Evolutionary conservation across 768 basidiomycete genomes (phyloP).

Genomic region (Obba rivulosa): DNA sequence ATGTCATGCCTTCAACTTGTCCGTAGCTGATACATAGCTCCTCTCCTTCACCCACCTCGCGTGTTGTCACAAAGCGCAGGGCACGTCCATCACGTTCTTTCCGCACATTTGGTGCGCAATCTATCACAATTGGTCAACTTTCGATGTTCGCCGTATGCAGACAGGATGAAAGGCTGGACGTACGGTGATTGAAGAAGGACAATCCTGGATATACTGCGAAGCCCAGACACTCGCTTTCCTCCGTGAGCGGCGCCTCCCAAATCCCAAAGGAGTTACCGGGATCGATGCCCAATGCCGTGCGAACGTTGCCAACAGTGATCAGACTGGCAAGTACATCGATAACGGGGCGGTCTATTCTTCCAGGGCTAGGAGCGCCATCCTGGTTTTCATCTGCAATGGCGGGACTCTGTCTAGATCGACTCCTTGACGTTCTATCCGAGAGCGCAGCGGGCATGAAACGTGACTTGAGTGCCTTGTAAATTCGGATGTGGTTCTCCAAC

Average conservation of each 20-base stretch:
- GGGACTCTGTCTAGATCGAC: neutral
- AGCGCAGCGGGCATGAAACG: constrained; percentile 7
- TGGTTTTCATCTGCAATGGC: too few species aligned
- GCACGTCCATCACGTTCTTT: constrained; percentile 41
- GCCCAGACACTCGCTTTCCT: constrained; percentile 49
- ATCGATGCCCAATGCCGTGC: constrained; percentile 53
- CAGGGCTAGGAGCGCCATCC: neutral
- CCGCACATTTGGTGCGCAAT: constrained; percentile 47
- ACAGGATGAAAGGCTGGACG: constrained; percentile 7
- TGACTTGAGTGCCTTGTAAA: constrained; percentile 45
- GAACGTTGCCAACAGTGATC: constrained; percentile 37
- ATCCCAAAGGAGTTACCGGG: constrained; percentile 67
- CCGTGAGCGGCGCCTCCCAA: constrained; percentile 45
- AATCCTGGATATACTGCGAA: constrained; percentile 58
- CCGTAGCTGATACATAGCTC: constrained; percentile 59
- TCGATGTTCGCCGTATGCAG: too few species aligned
- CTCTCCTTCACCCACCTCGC: constrained; percentile 40
- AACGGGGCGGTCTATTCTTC: constrained; percentile 9
- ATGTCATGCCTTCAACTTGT: constrained; percentile 29
- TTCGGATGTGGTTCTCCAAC: constrained; percentile 45
- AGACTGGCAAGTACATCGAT: constrained; percentile 28
- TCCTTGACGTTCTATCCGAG: neutral
- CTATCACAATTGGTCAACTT: constrained; percentile 23
- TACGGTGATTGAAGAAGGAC: constrained; percentile 69
- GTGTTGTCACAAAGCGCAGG: constrained; percentile 42